phyloP scores from a whole-genome alignment of 2,329 filamentous ascomycete species.

The Cercospora citrullina region DNA sequence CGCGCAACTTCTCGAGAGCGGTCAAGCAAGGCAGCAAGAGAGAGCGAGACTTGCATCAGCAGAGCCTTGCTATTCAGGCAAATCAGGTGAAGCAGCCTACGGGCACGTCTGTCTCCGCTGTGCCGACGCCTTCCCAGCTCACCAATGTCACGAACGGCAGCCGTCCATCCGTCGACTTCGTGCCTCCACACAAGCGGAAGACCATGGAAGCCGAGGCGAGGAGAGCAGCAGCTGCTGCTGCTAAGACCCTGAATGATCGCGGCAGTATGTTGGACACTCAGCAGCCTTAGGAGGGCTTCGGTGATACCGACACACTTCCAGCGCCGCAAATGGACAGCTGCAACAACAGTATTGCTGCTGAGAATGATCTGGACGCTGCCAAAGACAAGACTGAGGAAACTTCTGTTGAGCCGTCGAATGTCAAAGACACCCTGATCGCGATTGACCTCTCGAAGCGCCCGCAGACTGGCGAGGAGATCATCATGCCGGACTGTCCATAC shows the following conservation, averaged over 20 bases:
- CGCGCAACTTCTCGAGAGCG: conserved; percentile 8
- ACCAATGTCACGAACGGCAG: background rate
- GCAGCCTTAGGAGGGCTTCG: background rate
- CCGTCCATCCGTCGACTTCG: background rate
- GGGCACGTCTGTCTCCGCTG: background rate
- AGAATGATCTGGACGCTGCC: background rate
- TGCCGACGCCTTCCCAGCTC: background rate
- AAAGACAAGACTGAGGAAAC: background rate
- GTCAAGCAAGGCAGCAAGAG: conserved; percentile 8
- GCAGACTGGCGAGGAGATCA: background rate
- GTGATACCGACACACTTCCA: background rate
- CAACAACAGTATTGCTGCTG: background rate
- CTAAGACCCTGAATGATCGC: background rate
- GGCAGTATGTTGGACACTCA: background rate
- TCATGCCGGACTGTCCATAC: background rate
- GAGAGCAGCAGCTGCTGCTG: background rate
- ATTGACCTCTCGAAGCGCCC: background rate
- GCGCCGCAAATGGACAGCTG: background rate
- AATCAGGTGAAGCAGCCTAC: background rate
- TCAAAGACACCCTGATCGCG: background rate
- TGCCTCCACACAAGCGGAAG: conserved; percentile 17
- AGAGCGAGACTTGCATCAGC: background rate
- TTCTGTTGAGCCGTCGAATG: background rate
- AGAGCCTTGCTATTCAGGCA: background rate
- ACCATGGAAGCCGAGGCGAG: conserved; percentile 4